Evolutionary conservation across 208 protist species (phyloP).

Genomic region (Eutreptiella sp.): DNA sequence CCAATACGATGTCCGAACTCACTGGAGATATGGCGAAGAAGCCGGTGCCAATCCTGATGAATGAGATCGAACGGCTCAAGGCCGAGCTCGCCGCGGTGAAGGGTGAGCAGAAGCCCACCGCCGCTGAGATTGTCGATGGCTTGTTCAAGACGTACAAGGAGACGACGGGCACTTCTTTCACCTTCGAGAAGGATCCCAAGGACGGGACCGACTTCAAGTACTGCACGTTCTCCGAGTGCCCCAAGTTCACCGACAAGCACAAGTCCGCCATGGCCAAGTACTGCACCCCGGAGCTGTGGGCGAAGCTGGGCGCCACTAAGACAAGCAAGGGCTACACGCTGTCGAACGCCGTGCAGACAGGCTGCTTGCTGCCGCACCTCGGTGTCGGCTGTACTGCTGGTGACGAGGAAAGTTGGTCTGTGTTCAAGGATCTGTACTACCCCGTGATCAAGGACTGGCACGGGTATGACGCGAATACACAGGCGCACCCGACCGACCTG

Average conservation of each 20-base stretch:
- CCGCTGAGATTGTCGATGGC: too few species aligned
- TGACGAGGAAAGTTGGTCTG: conserved; percentile 50
- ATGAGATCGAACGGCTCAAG: too few species aligned
- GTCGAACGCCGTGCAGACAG: too few species aligned
- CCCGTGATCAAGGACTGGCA: conserved; percentile 54
- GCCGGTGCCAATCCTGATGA: too few species aligned
- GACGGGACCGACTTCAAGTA: conserved; percentile 27
- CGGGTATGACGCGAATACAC: conserved; percentile 41
- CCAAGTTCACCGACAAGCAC: conserved; percentile 20
- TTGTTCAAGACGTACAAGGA: too few species aligned
- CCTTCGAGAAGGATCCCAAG: too few species aligned
- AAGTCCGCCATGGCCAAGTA: conserved; percentile 7
- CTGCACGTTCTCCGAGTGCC: conserved; percentile 16
- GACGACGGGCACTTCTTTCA: too few species aligned
- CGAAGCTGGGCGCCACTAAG: conserved; percentile 16
- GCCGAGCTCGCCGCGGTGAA: too few species aligned
- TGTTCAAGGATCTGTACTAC: conserved; percentile 54
- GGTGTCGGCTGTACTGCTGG: conserved; percentile 47
- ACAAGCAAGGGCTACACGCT: conserved; percentile 25
- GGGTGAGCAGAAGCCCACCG: too few species aligned
- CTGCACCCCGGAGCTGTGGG: conserved; percentile 10
- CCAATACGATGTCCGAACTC: too few species aligned
- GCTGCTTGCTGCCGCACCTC: conserved; percentile 40
- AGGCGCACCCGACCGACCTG: conserved; percentile 52
- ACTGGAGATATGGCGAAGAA: too few species aligned